Evolutionary conservation across 352 stramenopile species (phyloP).

Genomic region (Pythium pyrilobum): DNA sequence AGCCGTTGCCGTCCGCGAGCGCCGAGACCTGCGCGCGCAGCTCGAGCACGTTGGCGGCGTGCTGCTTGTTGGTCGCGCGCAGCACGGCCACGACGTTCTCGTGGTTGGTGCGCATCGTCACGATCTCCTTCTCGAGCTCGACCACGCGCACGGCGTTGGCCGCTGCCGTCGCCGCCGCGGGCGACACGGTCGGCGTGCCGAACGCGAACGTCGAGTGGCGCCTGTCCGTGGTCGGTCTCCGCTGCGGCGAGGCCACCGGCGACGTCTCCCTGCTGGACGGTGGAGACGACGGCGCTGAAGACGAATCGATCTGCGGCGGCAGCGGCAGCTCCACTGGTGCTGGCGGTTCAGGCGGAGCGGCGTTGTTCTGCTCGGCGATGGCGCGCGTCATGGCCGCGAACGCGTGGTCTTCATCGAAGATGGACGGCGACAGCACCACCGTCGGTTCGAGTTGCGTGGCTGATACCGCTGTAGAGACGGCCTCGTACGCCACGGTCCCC

Average conservation of each 20-base stretch:
- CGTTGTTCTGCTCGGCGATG: slow-evolving; percentile 16
- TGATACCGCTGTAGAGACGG: neutral
- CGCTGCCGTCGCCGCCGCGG: slow-evolving; percentile 3
- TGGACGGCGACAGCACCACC: slow-evolving; percentile 1
- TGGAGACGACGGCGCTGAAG: neutral
- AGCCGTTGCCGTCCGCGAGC: slow-evolving; percentile 52
- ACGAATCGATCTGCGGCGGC: slow-evolving; percentile 14
- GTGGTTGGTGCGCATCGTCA: slow-evolving; percentile 54
- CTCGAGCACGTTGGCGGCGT: slow-evolving; percentile 58
- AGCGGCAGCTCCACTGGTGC: neutral
- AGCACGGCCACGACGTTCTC: slow-evolving; percentile 67
- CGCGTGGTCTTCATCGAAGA: slow-evolving; percentile 16
- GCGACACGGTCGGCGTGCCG: slow-evolving; percentile 11
- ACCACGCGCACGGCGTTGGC: slow-evolving; percentile 26
- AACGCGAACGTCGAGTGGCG: slow-evolving; percentile 21
- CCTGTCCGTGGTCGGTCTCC: slow-evolving; percentile 6
- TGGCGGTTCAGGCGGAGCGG: neutral
- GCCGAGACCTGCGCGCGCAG: slow-evolving; percentile 54
- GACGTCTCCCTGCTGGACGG: neutral
- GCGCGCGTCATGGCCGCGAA: slow-evolving; percentile 15
- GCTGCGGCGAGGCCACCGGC: slow-evolving; percentile 1
- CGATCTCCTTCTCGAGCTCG: slow-evolving; percentile 62
- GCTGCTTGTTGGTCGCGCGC: slow-evolving; percentile 63
- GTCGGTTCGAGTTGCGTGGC: neutral
- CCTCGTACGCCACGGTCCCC: neutral